These are phyloP conservation scores for Fusarium buharicum DNA, from an alignment of 2,329 filamentous ascomycete genomes.

Conservation along the genomic window DNA sequence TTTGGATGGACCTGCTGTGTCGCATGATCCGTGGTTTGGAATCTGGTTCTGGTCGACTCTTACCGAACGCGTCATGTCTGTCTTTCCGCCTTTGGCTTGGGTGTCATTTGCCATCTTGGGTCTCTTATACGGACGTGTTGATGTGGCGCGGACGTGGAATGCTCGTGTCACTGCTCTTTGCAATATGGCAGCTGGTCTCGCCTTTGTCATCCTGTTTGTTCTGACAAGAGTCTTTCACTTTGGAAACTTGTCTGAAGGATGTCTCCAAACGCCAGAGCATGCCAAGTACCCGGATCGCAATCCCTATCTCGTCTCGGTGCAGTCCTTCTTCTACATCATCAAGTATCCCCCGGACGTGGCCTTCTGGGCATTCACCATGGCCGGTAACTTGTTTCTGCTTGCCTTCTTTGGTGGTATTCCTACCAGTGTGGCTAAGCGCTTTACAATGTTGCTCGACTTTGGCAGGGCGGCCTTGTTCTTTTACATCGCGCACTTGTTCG, in stretches of 20 bases:
- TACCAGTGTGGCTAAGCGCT: constrained; percentile 39
- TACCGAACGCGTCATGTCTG: constrained; percentile 49
- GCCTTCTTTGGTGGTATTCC: constrained; percentile 52
- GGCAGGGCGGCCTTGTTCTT: constrained; percentile 61
- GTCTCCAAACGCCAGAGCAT: constrained; percentile 55
- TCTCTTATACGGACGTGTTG: constrained; percentile 56
- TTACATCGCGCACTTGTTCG: constrained; percentile 54
- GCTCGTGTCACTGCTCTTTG: constrained; percentile 41
- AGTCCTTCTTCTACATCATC: constrained; percentile 59
- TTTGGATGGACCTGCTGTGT: constrained; percentile 20
- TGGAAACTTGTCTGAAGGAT: constrained; percentile 58
- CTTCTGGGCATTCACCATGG: constrained; percentile 56
- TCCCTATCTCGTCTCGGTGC: constrained; percentile 54
- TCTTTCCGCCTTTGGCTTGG: constrained; percentile 59
- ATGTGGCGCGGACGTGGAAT: constrained; percentile 49
- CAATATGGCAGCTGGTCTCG: constrained; percentile 45
- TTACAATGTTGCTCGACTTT: constrained; percentile 55
- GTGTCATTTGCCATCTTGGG: constrained; percentile 59
- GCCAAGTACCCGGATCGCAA: constrained; percentile 47
- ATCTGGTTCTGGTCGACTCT: constrained; percentile 56
- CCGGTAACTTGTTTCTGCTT: constrained; percentile 53
- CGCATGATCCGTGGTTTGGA: constrained; percentile 43
- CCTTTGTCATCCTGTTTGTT: constrained; percentile 53
- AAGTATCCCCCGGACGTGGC: constrained; percentile 61
- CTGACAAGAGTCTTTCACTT: constrained; percentile 55